Percentiles rank a stretch among this genome's conserved stretches.
Conservation (phyloP, 345 rosid genomes). For the Eucalyptus grandis region DNA sequence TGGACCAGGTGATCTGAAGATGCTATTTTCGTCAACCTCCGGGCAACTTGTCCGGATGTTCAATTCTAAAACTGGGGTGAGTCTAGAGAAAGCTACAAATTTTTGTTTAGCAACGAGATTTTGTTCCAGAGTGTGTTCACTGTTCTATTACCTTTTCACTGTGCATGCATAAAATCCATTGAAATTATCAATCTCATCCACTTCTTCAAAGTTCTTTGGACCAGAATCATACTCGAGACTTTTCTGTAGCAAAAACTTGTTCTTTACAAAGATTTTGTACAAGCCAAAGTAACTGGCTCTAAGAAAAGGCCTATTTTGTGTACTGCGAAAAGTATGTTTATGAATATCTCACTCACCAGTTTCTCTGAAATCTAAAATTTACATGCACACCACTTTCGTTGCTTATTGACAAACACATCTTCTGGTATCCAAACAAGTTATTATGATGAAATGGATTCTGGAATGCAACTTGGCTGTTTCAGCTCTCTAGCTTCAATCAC, state of each 20-base stretch:
- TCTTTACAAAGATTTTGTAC: neutral
- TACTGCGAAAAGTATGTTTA: neutral
- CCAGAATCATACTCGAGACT: neutral
- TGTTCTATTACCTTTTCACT: neutral
- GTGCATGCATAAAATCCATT: neutral
- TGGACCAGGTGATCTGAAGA: conserved; percentile 70
- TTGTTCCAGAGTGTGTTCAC: neutral
- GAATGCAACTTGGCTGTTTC: neutral
- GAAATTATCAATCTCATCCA: neutral
- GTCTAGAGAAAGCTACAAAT: neutral
- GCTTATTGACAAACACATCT: neutral
- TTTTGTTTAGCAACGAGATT: neutral
- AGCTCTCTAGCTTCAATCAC: neutral
- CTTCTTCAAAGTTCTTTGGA: neutral
- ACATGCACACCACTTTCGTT: neutral
- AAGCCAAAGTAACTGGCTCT: neutral
- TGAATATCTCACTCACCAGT: neutral
- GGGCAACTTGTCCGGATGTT: conserved; percentile 62
- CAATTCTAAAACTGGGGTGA: conserved; percentile 62
- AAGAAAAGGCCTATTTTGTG: neutral
- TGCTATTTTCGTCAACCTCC: conserved; percentile 49
- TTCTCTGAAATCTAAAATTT: neutral
- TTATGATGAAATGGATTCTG: neutral
- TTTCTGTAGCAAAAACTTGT: neutral
- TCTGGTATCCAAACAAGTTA: neutral